Base-by-base conservation (phyloP, 148 eudicot genomes). In the Fagopyrum esculentum region DNA sequence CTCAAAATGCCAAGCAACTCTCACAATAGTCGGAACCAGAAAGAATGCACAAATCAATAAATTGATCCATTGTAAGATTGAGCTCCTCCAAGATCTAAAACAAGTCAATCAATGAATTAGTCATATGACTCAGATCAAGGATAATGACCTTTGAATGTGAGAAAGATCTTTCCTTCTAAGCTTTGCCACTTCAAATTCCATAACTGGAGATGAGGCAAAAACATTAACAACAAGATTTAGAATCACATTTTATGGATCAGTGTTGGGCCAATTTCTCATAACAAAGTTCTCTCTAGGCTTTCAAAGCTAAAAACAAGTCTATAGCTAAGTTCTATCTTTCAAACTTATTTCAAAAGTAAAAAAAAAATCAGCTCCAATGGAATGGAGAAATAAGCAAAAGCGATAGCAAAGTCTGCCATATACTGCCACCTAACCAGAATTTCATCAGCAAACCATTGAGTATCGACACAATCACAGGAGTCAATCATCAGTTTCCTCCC, bases 11-110 rank as follows among this genome's bases (percentile, higher is more conserved):
- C 15, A 8, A 61, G 68, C 19, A 73, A 30, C 89, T 92, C 54
- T 95, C 99, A 77, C 99, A 95, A 75, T 95, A 92, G 74, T 95
- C 99, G 76, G 97, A 95, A 15, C 99, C 99, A 82, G 86, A 90
- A 63, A 95, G 97, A 79, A 92, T 95, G 91, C 99, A 95, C 78
- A 95, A 79, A 85, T 95, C 99, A 71, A 92, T 95, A 80, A 95
- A 95, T 73, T 95, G 99, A 84, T 95, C 99, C 99, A 95, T 95
- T 46, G 91, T 87, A 78, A 95, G 90, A 73, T 88, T 82, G 78
- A 92, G 84, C 78, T 87, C 99, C 82, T 90, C 96, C 91, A 95
- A 81, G 57, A 92, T 88, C 99, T 95, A 84, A 60, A 80, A 78
- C 54, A 82, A 75, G 72, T 30, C 30, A 72, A n/a, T 9, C 51